These are phyloP conservation scores for Colletotrichum sublineola DNA, from an alignment of 2,329 filamentous ascomycete genomes.

Conservation along the genomic window DNA sequence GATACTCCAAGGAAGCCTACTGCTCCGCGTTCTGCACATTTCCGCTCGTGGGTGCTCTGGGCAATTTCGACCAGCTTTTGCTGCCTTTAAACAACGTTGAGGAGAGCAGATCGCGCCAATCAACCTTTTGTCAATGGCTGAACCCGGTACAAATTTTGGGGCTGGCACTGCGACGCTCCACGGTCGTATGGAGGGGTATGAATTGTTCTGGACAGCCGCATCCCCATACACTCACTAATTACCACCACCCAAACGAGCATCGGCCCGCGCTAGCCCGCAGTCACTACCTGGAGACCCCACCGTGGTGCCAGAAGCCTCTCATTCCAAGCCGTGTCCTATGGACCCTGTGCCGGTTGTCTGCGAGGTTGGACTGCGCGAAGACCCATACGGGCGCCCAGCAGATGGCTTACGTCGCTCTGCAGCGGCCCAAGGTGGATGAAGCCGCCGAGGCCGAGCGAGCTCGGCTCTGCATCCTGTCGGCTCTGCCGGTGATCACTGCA, in stretches of 20 bases:
- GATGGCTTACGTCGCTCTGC: slow-evolving; percentile 33
- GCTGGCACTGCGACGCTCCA: neutral
- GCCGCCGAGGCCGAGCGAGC: neutral
- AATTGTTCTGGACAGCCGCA: slow-evolving; percentile 9
- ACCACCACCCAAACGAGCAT: slow-evolving; percentile 14
- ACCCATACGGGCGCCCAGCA: slow-evolving; percentile 17
- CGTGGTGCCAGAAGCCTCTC: neutral
- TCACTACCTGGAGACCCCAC: slow-evolving; percentile 14
- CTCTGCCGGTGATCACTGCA: neutral
- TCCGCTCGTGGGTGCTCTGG: too few species aligned
- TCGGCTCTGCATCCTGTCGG: neutral
- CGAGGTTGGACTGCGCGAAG: slow-evolving; percentile 26
- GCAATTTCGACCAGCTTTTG: too few species aligned
- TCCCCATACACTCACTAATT: neutral
- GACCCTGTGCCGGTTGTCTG: slow-evolving; percentile 16
- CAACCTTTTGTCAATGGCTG: neutral
- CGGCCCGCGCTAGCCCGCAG: slow-evolving; percentile 22
- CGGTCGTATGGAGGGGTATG: neutral
- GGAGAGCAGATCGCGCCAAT: neutral
- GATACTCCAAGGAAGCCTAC: neutral
- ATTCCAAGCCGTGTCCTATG: slow-evolving; percentile 12
- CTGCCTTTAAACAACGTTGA: too few species aligned
- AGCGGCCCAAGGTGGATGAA: slow-evolving; percentile 28
- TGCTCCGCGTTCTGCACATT: neutral
- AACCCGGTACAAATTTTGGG: neutral